Conservation (phyloP, 306 rosid species). For the Rubus idaeus region DNA sequence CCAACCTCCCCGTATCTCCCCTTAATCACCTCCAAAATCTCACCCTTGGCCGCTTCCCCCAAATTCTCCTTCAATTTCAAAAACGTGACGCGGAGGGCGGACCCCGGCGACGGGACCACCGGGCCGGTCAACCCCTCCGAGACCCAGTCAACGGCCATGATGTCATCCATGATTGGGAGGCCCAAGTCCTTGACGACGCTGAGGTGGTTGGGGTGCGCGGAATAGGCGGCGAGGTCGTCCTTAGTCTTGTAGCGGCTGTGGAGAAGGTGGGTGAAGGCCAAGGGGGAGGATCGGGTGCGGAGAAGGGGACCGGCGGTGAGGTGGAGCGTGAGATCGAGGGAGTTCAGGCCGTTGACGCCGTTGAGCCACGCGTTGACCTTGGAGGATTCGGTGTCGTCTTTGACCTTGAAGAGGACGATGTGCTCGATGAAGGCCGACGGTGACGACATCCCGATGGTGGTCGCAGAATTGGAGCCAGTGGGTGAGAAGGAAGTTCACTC, state of each 20-base stretch:
- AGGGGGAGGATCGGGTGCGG: constrained; percentile 58
- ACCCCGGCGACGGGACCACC: constrained; percentile 38
- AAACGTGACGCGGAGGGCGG: constrained; percentile 57
- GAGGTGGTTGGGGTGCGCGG: constrained; percentile 65
- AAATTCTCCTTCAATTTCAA: constrained; percentile 67
- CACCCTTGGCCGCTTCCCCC: constrained; percentile 27
- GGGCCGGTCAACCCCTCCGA: constrained; percentile 30
- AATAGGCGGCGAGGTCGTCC: constrained; percentile 53
- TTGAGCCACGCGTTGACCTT: constrained; percentile 55
- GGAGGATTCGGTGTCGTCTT: constrained; percentile 55
- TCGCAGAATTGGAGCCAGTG: background rate
- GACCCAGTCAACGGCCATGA: constrained; percentile 94
- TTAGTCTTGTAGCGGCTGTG: constrained; percentile 76
- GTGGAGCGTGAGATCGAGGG: constrained; percentile 63
- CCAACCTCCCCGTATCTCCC: constrained; percentile 46
- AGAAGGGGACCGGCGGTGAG: constrained; percentile 66
- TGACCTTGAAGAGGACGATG: constrained; percentile 84
- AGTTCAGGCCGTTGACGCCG: constrained; percentile 47
- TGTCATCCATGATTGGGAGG: constrained; percentile 68
- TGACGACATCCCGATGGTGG: constrained; percentile 30
- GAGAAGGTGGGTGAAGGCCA: constrained; percentile 77
- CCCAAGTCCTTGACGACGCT: constrained; percentile 59
- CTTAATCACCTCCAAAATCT: constrained; percentile 57
- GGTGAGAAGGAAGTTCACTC: background rate
- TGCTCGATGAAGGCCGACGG: constrained; percentile 56